A percentile compares a stretch with the other conserved stretches of the same genome.
These are phyloP conservation scores for Eucalyptus cloeziana DNA, from an alignment of 345 rosid species.

Conservation along the genomic window DNA sequence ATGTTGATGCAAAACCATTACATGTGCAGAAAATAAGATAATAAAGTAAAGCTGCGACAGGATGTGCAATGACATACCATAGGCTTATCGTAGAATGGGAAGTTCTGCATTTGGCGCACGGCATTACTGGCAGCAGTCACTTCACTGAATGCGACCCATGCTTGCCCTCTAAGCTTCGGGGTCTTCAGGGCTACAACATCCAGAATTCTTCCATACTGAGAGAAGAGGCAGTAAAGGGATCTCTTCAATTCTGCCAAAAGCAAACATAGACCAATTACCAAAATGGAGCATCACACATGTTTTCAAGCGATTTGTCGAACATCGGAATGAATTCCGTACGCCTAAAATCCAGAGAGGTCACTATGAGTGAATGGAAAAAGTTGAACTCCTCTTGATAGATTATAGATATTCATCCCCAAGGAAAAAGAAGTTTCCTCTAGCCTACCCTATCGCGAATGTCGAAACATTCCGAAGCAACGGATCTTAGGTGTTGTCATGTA, in stretches of 20 bases:
- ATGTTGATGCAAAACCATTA: neutral
- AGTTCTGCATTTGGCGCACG: slow-evolving; percentile 92
- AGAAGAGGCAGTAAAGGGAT: slow-evolving; percentile 84
- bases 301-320: neutral
- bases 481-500: neutral
- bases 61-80: slow-evolving; percentile 44
- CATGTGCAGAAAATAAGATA: neutral
- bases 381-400: neutral
- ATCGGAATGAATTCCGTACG: neutral
- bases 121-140: slow-evolving; percentile 92
- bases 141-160: slow-evolving; percentile 92
- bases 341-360: neutral
- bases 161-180: slow-evolving; percentile 91
- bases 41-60: neutral
- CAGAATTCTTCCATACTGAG: slow-evolving; percentile 92
- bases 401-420: neutral
- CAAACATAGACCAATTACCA: neutral
- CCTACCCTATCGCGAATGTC: neutral
- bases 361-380: neutral
- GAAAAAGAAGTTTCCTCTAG: neutral
- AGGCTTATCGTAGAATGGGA: slow-evolving; percentile 93
- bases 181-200: slow-evolving; percentile 99
- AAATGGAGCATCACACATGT: neutral
- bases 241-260: slow-evolving; percentile 76
- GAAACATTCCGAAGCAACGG: neutral